A percentile compares a stretch with the other conserved stretches of the same genome.
These are phyloP conservation scores for Annulohypoxylon nitens DNA, from an alignment of 495 filamentous ascomycete genomes.

Conservation along the genomic window DNA sequence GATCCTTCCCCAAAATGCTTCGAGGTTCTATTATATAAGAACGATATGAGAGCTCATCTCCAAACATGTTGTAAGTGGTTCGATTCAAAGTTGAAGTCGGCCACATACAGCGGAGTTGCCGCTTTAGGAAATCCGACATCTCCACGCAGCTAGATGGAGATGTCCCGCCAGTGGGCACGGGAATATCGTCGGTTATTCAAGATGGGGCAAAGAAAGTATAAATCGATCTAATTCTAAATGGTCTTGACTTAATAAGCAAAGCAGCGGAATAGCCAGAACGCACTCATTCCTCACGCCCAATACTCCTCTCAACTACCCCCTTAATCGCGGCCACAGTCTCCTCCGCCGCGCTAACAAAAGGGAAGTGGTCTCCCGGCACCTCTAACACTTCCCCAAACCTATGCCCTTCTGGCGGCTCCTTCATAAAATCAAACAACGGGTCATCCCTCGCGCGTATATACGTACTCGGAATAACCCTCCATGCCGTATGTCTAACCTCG, in stretches of 20 bases:
- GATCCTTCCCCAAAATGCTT: neutral
- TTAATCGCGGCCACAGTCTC: neutral
- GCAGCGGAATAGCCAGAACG: neutral
- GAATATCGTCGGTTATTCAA: constrained; percentile 4
- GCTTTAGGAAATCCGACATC: constrained; percentile 27
- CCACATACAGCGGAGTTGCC: constrained; percentile 29
- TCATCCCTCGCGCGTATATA: neutral
- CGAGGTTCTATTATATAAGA: neutral
- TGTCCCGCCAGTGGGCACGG: constrained; percentile 1
- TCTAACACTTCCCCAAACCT: neutral
- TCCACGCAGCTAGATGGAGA: neutral
- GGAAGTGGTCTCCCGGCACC: neutral
- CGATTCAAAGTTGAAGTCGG: constrained; percentile 12
- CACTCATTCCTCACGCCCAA: too few relatives aligned
- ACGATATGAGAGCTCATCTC: neutral
- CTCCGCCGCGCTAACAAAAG: neutral
- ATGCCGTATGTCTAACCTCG: neutral
- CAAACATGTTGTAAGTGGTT: constrained; percentile 11
- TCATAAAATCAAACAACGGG: neutral
- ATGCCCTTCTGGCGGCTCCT: neutral
- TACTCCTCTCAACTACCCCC: neutral
- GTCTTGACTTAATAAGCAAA: too few relatives aligned
- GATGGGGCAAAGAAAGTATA: neutral
- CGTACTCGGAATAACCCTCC: neutral
- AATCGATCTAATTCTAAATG: neutral